Percentiles rank a stretch among this genome's conserved stretches.
These are phyloP conservation scores for Cryptosporidium felis DNA, from an alignment of 169 alveolate genomes.

Conservation along the genomic window DNA sequence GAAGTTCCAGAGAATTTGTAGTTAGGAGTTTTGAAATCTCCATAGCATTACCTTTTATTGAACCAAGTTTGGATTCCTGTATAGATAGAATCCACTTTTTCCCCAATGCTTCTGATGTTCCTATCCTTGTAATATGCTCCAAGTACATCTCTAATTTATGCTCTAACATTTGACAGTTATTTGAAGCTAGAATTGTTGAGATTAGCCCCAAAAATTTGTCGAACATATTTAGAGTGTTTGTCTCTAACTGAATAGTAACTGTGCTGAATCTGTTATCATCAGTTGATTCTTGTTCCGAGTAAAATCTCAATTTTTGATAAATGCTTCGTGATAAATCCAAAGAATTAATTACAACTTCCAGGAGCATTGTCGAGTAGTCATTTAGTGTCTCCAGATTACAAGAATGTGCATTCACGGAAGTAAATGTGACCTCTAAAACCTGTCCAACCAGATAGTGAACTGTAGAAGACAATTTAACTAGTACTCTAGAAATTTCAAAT, in stretches of 20 bases:
- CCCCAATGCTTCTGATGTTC: conserved; percentile 13
- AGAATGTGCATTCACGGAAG: too few species aligned
- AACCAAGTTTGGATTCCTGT: background rate
- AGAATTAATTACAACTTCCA: background rate
- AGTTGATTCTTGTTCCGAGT: background rate
- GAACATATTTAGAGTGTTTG: conserved; percentile 9
- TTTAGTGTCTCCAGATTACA: background rate
- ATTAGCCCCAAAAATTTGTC: conserved; percentile 32
- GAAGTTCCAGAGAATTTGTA: conserved; percentile 26
- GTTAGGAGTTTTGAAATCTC: conserved; percentile 63
- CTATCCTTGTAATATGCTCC: background rate
- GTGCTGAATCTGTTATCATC: conserved; percentile 37
- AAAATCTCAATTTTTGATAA: background rate
- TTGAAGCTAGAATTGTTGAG: conserved; percentile 7
- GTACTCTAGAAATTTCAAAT: conserved; percentile 2
- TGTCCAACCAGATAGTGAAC: conserved; percentile 10
- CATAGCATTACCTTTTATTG: conserved; percentile 42
- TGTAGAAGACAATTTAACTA: conserved; percentile 10
- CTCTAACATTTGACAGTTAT: background rate
- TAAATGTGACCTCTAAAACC: background rate
- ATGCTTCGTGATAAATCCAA: background rate
- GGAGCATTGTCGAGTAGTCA: background rate
- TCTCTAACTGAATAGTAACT: conserved; percentile 44
- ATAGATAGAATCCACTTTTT: conserved; percentile 21
- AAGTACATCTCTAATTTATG: background rate